Base-by-base conservation (phyloP, 2,329 filamentous ascomycete genomes). In the Raffaelea arxii region DNA sequence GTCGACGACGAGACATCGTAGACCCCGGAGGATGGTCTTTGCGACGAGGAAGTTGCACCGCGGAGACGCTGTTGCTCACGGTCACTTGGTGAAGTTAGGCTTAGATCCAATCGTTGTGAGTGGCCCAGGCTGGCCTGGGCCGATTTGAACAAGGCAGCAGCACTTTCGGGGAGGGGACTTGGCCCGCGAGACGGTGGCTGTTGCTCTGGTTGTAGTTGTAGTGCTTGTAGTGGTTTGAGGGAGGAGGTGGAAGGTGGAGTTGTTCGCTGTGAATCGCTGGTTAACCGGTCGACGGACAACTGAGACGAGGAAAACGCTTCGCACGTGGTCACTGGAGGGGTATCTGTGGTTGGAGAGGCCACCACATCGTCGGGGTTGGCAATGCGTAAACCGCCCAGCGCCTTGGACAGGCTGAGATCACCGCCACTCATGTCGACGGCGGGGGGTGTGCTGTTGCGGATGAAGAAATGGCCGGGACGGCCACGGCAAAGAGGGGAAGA, bases 371-470 rank as follows among this genome's bases (percentile, higher is more conserved):
- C 90, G 46, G 91, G 91, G 65, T 97, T 98, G 58, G 92, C 91
- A 65, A 98, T 97, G 64, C 91, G 87, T 66, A 98, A 74, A 59
- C 91, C 91, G 60, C 92, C 92, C 60, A 97, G 77, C 60, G 88
- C 87, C 70, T 90, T 86, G 61, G 89, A 92, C 55, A 97, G 80
- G 67, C 86, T 94, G 63, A 95, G 71, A 71, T 95, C 89, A 66
- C 86, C n/a, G n/a, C n/a, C 87, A 70, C 89, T 87, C 89, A 96
- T 96, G 38, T 42, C 46, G 43, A 42, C 35, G 46, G 36, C 42
- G 36, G 32, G 23, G 30, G 41, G 44, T 25, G 35, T 18, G 44
- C 14, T 41, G 16, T n/a, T 36, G 32, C 7, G 6, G 32, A 18
- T 7, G 32, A 18, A 36, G 7, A 5, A 18, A 18, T 36, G 32